phyloP scores from a whole-genome alignment of 1,284 basidiomycete genomes.

The Rhizoctonia solani region DNA sequence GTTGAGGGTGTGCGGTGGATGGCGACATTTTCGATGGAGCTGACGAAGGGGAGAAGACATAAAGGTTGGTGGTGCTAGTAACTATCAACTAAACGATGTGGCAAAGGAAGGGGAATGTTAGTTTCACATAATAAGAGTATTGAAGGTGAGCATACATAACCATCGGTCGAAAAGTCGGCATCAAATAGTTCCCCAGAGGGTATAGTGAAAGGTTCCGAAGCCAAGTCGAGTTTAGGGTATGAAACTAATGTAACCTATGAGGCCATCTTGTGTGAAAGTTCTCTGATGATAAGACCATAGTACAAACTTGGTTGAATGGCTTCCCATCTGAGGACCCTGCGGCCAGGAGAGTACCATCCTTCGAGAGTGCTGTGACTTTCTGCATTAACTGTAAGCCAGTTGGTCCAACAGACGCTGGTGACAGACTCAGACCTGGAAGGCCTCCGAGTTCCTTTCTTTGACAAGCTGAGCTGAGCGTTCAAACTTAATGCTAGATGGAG shows the following conservation, averaged over 20 bases:
- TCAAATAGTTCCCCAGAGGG: slow-evolving; percentile 76
- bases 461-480: slow-evolving; percentile 23
- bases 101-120: background rate
- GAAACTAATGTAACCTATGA: slow-evolving; percentile 66
- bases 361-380: slow-evolving; percentile 80
- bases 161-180: slow-evolving; percentile 60
- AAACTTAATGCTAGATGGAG: slow-evolving; percentile 18
- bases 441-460: slow-evolving; percentile 66
- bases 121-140: background rate
- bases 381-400: slow-evolving; percentile 45
- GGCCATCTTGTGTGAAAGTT: slow-evolving; percentile 34
- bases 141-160: slow-evolving; percentile 48
- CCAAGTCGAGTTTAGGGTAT: slow-evolving; percentile 64
- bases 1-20: slow-evolving; percentile 4
- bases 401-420: background rate
- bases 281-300: slow-evolving; percentile 18
- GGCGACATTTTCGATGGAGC: slow-evolving; percentile 12
- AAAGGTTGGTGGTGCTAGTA: slow-evolving; percentile 38
- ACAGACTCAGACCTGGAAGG: slow-evolving; percentile 72
- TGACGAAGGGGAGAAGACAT: slow-evolving; percentile 36
- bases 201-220: slow-evolving; percentile 53
- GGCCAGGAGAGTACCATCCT: slow-evolving; percentile 61
- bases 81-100: slow-evolving; percentile 37
- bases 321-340: slow-evolving; percentile 59
- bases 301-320: slow-evolving; percentile 52